phyloP scores from a whole-genome alignment of 2,329 filamentous ascomycete species.

The Phialocephala subalpina region DNA sequence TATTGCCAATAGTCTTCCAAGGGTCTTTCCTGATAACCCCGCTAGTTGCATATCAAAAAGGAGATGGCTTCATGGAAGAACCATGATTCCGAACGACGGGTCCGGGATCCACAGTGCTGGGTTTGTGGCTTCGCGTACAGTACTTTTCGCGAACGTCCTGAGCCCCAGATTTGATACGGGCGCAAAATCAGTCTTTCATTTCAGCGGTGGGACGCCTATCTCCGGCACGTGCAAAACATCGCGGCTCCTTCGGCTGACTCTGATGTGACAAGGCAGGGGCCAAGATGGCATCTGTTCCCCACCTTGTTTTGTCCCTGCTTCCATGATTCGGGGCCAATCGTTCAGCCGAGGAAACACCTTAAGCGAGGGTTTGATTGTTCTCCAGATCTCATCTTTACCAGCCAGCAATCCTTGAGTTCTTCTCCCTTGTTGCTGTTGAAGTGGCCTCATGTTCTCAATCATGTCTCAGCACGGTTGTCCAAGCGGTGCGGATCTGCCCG shows the following conservation, averaged over 20 bases:
- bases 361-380: no score
- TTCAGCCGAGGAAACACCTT: no score
- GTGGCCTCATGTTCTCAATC: background rate
- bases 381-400: background rate
- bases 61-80: no score
- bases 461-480: background rate
- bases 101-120: background rate
- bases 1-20: background rate
- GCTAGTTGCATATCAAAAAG: conserved; percentile 4
- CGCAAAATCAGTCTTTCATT: background rate
- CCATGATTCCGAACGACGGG: background rate
- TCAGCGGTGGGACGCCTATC: background rate
- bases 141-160: background rate
- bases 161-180: background rate
- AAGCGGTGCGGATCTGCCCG: background rate
- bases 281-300: no score
- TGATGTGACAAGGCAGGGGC: no score
- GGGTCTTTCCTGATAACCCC: background rate
- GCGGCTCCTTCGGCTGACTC: no score
- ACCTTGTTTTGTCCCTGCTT: no score
- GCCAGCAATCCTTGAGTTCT: background rate
- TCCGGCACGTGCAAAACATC: background rate
- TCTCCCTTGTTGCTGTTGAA: background rate
- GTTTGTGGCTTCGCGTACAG: background rate
- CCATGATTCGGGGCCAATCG: no score